Percentiles rank a stretch among this genome's conserved stretches.
Evolutionary conservation across 2,329 filamentous ascomycete species (phyloP).

Genomic region (Claviceps monticola): DNA sequence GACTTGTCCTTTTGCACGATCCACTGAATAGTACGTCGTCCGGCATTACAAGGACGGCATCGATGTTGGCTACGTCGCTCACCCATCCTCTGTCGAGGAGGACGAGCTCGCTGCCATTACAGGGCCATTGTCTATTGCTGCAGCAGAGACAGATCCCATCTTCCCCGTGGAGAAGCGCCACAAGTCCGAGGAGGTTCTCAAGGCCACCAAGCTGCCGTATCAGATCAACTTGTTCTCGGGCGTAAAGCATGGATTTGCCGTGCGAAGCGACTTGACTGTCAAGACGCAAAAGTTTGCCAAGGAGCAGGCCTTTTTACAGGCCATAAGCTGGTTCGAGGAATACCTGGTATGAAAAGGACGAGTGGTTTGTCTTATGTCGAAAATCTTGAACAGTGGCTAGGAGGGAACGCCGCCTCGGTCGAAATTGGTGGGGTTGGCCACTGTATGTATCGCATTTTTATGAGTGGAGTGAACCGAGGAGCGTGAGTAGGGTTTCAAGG

Average conservation of each 20-base stretch:
- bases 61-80: constrained; percentile 47
- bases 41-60: constrained; percentile 47
- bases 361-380: not conserved
- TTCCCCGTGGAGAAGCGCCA: constrained; percentile 42
- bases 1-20: not conserved
- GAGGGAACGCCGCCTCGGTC: too few species aligned
- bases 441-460: too few species aligned
- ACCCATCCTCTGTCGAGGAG: constrained; percentile 47
- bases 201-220: constrained; percentile 39
- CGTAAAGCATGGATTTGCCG: constrained; percentile 60
- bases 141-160: constrained; percentile 47
- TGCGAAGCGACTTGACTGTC: constrained; percentile 45
- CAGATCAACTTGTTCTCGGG: constrained; percentile 58
- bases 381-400: too few species aligned
- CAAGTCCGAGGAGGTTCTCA: constrained; percentile 45
- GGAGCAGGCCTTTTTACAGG: constrained; percentile 66
- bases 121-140: constrained; percentile 46
- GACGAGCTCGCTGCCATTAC: constrained; percentile 44
- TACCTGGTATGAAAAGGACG: not conserved
- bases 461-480: too few species aligned
- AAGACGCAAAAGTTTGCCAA: constrained; percentile 51
- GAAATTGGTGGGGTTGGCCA: too few species aligned
- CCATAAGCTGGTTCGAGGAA: constrained; percentile 60
- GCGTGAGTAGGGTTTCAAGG: too few species aligned
- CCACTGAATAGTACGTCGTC: constrained; percentile 43